Conservation (phyloP, 495 filamentous ascomycete genomes). For the Sporormia fimetaria region DNA sequence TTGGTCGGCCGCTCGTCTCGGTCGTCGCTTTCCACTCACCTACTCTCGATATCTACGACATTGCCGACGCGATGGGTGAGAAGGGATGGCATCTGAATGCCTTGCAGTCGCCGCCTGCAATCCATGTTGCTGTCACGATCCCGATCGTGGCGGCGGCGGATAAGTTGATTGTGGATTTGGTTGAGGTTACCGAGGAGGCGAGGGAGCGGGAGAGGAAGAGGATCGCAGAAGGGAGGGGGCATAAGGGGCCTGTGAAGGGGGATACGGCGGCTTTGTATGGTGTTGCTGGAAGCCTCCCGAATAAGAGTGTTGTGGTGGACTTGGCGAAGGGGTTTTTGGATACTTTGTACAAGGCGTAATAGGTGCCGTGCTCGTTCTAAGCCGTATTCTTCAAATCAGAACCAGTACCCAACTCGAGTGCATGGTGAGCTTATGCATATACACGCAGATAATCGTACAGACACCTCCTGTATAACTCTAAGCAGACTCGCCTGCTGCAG, state of each 20-base stretch:
- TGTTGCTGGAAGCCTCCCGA: slow-evolving; percentile 85
- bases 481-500: neutral
- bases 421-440: neutral
- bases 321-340: slow-evolving; percentile 88
- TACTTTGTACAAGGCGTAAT: slow-evolving; percentile 82
- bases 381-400: neutral
- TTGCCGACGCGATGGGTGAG: slow-evolving; percentile 49
- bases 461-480: too few relatives aligned
- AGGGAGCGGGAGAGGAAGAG: slow-evolving; percentile 52
- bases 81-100: slow-evolving; percentile 95
- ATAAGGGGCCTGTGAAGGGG: slow-evolving; percentile 50
- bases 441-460: too few relatives aligned
- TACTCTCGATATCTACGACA: slow-evolving; percentile 43
- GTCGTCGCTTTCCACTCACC: slow-evolving; percentile 79
- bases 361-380: neutral
- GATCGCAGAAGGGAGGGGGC: slow-evolving; percentile 60
- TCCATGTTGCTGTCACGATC: slow-evolving; percentile 90
- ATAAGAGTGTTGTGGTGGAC: slow-evolving; percentile 88
- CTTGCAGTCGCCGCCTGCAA: slow-evolving; percentile 80
- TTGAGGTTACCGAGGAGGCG: slow-evolving; percentile 66
- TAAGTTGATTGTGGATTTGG: slow-evolving; percentile 62
- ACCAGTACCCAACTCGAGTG: too few relatives aligned
- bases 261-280: slow-evolving; percentile 88
- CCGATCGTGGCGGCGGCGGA: slow-evolving; percentile 75
- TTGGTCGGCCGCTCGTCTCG: slow-evolving; percentile 78